Conservation (phyloP, 2,329 filamentous ascomycete species). For the Microdochium nivale region DNA sequence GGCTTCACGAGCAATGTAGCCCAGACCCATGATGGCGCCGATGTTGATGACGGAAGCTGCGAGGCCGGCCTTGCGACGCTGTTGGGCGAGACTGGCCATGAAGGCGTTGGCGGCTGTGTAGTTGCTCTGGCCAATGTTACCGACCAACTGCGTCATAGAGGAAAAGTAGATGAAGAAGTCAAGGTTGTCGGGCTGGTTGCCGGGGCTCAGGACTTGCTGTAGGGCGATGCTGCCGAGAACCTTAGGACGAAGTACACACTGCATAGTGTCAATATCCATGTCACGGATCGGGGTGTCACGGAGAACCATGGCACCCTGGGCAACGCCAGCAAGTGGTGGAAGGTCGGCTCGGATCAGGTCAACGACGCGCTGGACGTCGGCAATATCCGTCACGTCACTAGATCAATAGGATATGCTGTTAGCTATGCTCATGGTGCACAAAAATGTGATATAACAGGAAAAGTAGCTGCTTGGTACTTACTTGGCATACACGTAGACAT, state of each 20-base stretch:
- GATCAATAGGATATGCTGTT: too few species aligned
- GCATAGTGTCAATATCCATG: neutral
- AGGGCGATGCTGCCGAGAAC: slow-evolving; percentile 7
- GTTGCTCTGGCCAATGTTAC: slow-evolving; percentile 21
- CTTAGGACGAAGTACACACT: slow-evolving; percentile 7
- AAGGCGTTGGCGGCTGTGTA: slow-evolving; percentile 27
- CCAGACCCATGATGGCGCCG: slow-evolving; percentile 25
- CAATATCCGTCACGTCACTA: slow-evolving; percentile 13
- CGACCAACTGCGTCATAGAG: slow-evolving; percentile 18
- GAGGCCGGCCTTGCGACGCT: slow-evolving; percentile 1
- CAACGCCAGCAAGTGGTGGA: slow-evolving; percentile 13
- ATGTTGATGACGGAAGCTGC: slow-evolving; percentile 13
- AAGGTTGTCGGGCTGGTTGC: slow-evolving; percentile 6
- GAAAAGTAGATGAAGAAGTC: slow-evolving; percentile 27
- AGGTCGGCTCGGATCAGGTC: slow-evolving; percentile 2
- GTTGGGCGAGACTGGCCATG: slow-evolving; percentile 21
- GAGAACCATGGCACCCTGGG: slow-evolving; percentile 20
- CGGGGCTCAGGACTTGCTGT: slow-evolving; percentile 4
- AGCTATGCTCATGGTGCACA: too few species aligned
- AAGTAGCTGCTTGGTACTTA: too few species aligned
- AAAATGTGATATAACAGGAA: too few species aligned
- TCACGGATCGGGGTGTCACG: slow-evolving; percentile 7
- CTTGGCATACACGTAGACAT: too few species aligned
- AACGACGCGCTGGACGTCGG: slow-evolving; percentile 13
- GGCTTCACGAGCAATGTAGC: slow-evolving; percentile 18